Evolutionary conservation across 345 rosid genomes (phyloP).

Genomic region (Dimocarpus longan): DNA sequence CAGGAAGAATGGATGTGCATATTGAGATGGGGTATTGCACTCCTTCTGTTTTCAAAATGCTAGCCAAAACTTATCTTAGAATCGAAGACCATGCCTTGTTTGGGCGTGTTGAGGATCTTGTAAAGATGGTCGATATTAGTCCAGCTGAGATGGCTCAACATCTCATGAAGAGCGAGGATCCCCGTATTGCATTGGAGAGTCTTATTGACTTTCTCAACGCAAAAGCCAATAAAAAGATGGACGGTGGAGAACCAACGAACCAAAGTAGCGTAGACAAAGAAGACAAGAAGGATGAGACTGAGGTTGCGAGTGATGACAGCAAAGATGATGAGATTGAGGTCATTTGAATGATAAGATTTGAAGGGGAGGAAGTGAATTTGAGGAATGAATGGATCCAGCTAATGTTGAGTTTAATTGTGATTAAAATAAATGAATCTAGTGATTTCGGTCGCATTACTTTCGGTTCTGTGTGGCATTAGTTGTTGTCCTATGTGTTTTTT

Average conservation of each 20-base stretch:
- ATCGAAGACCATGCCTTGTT: conserved; percentile 16
- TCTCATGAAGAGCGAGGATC: conserved; percentile 41
- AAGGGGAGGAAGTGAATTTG: background rate
- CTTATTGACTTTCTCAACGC: conserved; percentile 33
- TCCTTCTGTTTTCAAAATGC: conserved; percentile 12
- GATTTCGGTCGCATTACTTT: background rate
- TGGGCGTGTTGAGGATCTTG: conserved; percentile 9
- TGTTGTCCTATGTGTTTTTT: background rate
- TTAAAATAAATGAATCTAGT: background rate
- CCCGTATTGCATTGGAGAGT: conserved; percentile 21
- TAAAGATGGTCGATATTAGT: background rate
- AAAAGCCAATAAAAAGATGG: conserved; percentile 29
- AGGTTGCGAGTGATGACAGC: too few relatives aligned
- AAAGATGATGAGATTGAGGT: background rate
- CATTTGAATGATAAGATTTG: background rate
- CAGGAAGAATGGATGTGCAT: conserved; percentile 29
- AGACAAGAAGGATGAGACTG: background rate
- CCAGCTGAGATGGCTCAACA: conserved; percentile 42
- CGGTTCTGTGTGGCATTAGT: background rate
- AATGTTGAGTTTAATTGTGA: background rate
- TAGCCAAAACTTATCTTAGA: conserved; percentile 17
- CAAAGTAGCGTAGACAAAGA: background rate
- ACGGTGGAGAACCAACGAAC: background rate
- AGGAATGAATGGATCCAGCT: background rate
- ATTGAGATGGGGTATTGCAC: conserved; percentile 27